phyloP scores from a whole-genome alignment of 2,329 filamentous ascomycete genomes.

The Ceratocystis papillata region DNA sequence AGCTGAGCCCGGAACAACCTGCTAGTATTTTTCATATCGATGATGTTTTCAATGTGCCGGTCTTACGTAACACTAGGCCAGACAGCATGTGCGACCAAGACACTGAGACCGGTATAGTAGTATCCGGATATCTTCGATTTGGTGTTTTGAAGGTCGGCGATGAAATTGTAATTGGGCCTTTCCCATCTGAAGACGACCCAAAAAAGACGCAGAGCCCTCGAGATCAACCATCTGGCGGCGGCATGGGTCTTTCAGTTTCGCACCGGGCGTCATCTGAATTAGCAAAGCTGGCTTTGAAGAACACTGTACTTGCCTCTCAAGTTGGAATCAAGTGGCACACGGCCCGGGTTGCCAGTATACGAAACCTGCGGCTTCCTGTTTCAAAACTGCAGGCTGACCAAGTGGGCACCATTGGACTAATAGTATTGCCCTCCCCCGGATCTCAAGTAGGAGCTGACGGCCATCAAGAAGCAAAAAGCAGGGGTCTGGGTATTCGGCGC shows the following conservation, averaged over 20 bases:
- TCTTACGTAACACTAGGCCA: slow-evolving; percentile 38
- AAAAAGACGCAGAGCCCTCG: slow-evolving; percentile 32
- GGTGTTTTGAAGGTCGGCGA: slow-evolving; percentile 70
- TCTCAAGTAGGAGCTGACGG: slow-evolving; percentile 28
- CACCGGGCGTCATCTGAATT: slow-evolving; percentile 46
- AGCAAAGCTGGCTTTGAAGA: slow-evolving; percentile 42
- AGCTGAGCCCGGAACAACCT: slow-evolving; percentile 50
- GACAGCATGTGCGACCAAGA: slow-evolving; percentile 31
- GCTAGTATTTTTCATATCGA: slow-evolving; percentile 75
- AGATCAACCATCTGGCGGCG: slow-evolving; percentile 35
- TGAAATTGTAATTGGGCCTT: slow-evolving; percentile 67
- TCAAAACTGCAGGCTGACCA: slow-evolving; percentile 65
- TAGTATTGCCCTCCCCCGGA: slow-evolving; percentile 41
- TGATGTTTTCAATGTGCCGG: slow-evolving; percentile 69
- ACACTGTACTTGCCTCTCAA: slow-evolving; percentile 41
- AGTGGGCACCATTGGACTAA: slow-evolving; percentile 77
- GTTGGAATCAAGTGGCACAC: slow-evolving; percentile 63
- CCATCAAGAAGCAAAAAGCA: slow-evolving; percentile 25
- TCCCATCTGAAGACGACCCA: slow-evolving; percentile 42
- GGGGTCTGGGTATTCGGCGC: slow-evolving; percentile 48
- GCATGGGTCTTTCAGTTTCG: slow-evolving; percentile 36
- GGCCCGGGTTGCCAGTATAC: slow-evolving; percentile 72
- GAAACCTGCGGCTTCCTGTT: slow-evolving; percentile 77
- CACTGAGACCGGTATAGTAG: slow-evolving; percentile 53
- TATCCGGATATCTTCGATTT: slow-evolving; percentile 75